A percentile compares a stretch with the other conserved stretches of the same genome.
Conservation (phyloP, 1,284 basidiomycete species). For the Heterobasidion parviporum region DNA sequence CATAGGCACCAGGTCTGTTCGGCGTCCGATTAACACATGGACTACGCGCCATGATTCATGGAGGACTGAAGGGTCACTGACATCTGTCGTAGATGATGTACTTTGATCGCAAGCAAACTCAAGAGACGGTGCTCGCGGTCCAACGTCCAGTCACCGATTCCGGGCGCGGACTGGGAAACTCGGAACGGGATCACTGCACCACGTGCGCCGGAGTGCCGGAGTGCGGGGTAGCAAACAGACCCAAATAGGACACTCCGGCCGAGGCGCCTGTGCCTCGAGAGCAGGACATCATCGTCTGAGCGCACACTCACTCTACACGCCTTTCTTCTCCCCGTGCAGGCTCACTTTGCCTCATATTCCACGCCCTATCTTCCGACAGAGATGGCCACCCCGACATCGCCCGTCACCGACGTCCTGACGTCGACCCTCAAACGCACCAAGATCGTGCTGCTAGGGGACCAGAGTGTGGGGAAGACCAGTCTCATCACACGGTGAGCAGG, state of each 20-base stretch:
- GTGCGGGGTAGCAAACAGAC: neutral
- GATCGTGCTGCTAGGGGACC: constrained; percentile 90
- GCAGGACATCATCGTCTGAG: neutral
- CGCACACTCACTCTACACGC: too few relatives aligned
- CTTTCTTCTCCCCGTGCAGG: neutral
- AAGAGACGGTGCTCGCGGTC: too few relatives aligned
- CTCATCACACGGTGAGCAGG: constrained; percentile 82
- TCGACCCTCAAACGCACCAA: constrained; percentile 91
- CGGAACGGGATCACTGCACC: neutral
- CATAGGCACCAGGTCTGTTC: constrained; percentile 32
- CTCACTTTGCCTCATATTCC: neutral
- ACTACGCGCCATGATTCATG: neutral
- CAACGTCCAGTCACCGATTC: too few relatives aligned
- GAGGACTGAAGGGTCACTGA: too few relatives aligned
- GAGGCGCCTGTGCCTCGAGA: neutral
- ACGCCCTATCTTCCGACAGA: neutral
- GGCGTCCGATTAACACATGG: neutral
- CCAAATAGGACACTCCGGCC: neutral
- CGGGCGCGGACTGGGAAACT: neutral
- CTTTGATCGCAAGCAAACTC: too few relatives aligned
- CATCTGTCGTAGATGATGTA: too few relatives aligned
- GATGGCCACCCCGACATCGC: constrained; percentile 27
- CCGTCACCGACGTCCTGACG: constrained; percentile 75
- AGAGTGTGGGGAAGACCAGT: constrained; percentile 94
- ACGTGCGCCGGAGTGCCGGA: neutral